Base-by-base conservation (phyloP, 345 rosid species). In the Dipteronia dyeriana region DNA sequence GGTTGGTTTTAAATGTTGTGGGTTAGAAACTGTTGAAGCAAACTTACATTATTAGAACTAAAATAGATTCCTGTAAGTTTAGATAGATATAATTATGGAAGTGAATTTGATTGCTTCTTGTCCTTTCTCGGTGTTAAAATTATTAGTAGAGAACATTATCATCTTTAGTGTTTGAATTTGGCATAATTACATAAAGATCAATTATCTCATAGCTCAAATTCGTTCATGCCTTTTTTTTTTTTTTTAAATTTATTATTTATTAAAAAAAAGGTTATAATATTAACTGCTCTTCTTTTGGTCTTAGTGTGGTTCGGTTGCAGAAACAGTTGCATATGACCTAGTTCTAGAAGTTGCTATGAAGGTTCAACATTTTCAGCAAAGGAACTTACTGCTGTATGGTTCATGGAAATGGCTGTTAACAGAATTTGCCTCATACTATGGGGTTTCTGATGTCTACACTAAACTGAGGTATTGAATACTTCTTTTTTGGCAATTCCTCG, bases 371-470 rank as follows among this genome's bases (percentile, higher is more conserved):
- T 96, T 96, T 85, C 99, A 91, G 76, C 99, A 96, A 77, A 87
- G 99, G 81, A 96, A 92, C 71, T 85, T 96, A 76, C 68, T 86
- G 79, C 81, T 96, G 76, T 77, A 85, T 85, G 98, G 94, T 75
- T 90, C 99, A 66, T 96, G 99, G 99, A 91, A 94, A 82, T 96
- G 99, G 99, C 91, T 96, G 53, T 85, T 96, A 78, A 84, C 85
- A 57, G 98, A 96, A 84, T 96, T 96, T 84, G 95, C 99, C 77
- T 83, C 91, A 62, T 96, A 96, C 76, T 96, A 92, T 82, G 99
- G 99, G 60, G 90, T 96, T 87, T 96, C 99, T 51, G 94, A 92
- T 72, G 79, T 87, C 77, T 96, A 96, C 84, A 87, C 94, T 74
- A 96, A 96, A 87, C 90, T 96, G 63, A 87, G 97, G 98, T 96